These are phyloP conservation scores for Avena sativa DNA, from an alignment of 176 grass and related monocot species.

Conservation along the genomic window DNA sequence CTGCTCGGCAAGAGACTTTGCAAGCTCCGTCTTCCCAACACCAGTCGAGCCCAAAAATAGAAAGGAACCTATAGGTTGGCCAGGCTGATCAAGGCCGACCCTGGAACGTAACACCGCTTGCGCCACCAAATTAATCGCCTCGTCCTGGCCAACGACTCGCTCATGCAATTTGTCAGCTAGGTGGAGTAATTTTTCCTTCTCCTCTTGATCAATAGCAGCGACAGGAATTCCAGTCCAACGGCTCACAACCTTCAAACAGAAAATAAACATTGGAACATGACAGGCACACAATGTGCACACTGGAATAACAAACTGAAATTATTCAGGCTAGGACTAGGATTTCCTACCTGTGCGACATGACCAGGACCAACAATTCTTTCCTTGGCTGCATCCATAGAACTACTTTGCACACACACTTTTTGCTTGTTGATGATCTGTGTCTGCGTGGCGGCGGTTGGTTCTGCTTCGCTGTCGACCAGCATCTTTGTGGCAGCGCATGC, in stretches of 20 bases:
- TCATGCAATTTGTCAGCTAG: not conserved
- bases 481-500: not conserved
- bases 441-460: not conserved
- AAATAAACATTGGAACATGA: not conserved
- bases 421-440: not conserved
- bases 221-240: slow-evolving; percentile 4
- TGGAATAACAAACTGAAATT: not conserved
- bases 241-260: not conserved
- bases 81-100: not conserved
- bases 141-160: not conserved
- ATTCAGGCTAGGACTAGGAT: not conserved
- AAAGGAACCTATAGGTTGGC: not conserved
- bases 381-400: not conserved
- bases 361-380: not conserved
- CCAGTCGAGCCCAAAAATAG: not conserved
- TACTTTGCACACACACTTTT: not conserved
- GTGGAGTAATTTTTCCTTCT: not conserved
- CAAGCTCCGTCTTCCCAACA: not conserved
- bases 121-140: not conserved
- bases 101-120: not conserved
- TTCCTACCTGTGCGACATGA: not conserved
- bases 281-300: not conserved
- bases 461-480: not conserved
- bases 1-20: not conserved
- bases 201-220: not conserved